Conservation (phyloP, 2,329 filamentous ascomycete species). For the Endothia cerciana region DNA sequence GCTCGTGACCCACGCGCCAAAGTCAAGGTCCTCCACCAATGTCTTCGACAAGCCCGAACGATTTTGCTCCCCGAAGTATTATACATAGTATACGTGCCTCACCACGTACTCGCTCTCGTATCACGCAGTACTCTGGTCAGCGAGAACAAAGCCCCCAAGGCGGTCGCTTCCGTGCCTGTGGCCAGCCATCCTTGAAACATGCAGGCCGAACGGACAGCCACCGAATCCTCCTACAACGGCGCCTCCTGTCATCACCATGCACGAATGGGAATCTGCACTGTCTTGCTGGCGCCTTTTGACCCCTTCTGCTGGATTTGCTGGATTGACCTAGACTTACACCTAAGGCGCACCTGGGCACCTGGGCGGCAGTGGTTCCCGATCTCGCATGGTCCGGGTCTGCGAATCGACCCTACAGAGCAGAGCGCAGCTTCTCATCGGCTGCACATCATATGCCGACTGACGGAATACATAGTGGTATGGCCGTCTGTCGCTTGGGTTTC, state of each 20-base stretch:
- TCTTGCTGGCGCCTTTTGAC: background rate
- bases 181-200: conserved; percentile 15
- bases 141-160: conserved; percentile 13
- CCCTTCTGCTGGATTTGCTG: background rate
- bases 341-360: background rate
- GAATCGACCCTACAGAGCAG: background rate
- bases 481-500: conserved; percentile 10
- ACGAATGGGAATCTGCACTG: background rate
- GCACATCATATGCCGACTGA: background rate
- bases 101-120: background rate
- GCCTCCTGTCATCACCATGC: background rate
- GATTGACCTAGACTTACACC: no score
- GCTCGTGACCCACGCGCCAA: conserved; percentile 24
- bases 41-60: background rate
- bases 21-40: background rate
- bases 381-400: background rate
- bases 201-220: conserved; percentile 23
- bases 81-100: conserved; percentile 1
- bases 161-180: conserved; percentile 24
- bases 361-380: background rate
- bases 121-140: background rate
- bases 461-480: background rate
- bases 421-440: background rate
- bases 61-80: background rate
- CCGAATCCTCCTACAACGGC: conserved; percentile 18